Evolutionary conservation across 2,329 filamentous ascomycete genomes (phyloP).

Genomic region (Paecilomyces formosus): DNA sequence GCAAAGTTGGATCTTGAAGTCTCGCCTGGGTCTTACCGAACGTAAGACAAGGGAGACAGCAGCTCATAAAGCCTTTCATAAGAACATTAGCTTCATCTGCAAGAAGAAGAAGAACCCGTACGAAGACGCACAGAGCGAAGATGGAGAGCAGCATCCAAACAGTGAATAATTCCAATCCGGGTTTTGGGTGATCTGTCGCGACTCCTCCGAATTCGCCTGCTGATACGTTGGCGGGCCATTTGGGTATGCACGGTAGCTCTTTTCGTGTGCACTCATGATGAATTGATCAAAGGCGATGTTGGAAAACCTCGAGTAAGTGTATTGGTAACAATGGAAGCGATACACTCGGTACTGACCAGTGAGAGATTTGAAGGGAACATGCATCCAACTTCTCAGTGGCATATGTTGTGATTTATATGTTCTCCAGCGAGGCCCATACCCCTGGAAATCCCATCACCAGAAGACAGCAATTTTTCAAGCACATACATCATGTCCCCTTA

Average conservation of each 20-base stretch:
- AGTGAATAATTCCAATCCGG: conserved; percentile 11
- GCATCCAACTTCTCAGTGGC: too few species aligned
- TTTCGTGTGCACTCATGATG: conserved; percentile 1
- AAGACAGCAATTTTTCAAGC: neutral
- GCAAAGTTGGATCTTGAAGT: conserved; percentile 3
- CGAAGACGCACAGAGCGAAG: conserved; percentile 9
- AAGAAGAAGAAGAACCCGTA: neutral
- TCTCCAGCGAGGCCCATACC: neutral
- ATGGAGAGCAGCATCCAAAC: conserved; percentile 8
- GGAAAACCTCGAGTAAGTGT: neutral
- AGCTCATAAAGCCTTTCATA: conserved; percentile 7
- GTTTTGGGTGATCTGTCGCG: conserved; percentile 4
- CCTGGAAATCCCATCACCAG: neutral
- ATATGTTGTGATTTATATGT: too few species aligned
- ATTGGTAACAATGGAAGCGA: too few species aligned
- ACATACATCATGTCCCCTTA: neutral
- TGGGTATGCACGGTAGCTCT: conserved; percentile 5
- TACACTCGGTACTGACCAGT: too few species aligned
- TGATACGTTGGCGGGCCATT: neutral
- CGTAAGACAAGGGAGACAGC: conserved; percentile 11
- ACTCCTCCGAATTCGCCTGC: neutral
- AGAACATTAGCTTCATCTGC: neutral
- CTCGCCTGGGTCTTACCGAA: conserved; percentile 12
- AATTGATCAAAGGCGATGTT: neutral
- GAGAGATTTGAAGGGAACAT: too few species aligned